Evolutionary conservation across 2,329 filamentous ascomycete species (phyloP), one percentile per base, ranked within the genome.

Genomic region (Onygenales sp.): DNA sequence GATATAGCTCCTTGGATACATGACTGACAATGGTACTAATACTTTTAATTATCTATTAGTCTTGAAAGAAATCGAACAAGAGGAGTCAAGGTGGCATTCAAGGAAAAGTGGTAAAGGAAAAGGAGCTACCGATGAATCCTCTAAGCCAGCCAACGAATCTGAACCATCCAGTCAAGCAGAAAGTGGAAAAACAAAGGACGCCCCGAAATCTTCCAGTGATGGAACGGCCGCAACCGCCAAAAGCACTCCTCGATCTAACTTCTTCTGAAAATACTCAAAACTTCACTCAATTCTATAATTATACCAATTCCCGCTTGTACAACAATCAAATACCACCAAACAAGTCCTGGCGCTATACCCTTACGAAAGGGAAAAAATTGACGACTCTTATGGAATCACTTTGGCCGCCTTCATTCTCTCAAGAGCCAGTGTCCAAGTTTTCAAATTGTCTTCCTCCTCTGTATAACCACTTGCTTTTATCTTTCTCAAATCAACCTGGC

Each of bases 11-110:
- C 11, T 42, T 13, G 5, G 21, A 42, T 41, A 41, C 14, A 13
- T 39, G 6, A 4, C 27, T 38, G 47, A n/a, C 13, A 41, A 41
- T 17, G 41, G 31, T 49, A 41, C 21, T 49, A 47, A 39, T 39
- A 35, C 13, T 7, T 47, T 47, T 13, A 21, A 32, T 21, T n/a
- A 7, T 45, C n/a, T 5, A 3, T 27, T 54, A 72, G 69, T 72
- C 3, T 55, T 72, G 7, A 62, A 59, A 45, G 70, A 73, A 54
- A 71, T 73, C 36, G 68, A 70, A 52, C 62, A 64, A 39, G 71
- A 72, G 55, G 69, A 72, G 55, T 66, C 64, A 3, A 43, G 67
- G 14, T 72, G 68, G 69, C 66, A 66, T 53, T 50, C 53, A 9
- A 47, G 36, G 21, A 27, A 27, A 5, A 27, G 21, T 27, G 21